Conservation (phyloP, 2,329 filamentous ascomycete genomes). For the Microascus cirrosus region DNA sequence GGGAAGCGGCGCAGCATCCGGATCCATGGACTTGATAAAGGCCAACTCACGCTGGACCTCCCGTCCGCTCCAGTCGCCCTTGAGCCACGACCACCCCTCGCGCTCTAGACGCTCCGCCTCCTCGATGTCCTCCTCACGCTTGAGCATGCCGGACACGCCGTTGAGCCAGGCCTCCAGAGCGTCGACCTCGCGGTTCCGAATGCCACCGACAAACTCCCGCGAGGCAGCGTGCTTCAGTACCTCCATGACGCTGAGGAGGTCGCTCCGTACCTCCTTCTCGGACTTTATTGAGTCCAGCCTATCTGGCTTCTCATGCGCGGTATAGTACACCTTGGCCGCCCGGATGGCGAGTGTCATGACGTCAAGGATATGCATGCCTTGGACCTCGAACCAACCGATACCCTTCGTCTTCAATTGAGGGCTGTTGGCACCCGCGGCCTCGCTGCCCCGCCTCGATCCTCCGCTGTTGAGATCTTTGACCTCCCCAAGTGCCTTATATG, state of each 20-base stretch:
- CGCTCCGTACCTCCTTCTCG: constrained; percentile 73
- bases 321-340: constrained; percentile 94
- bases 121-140: constrained; percentile 67
- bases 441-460: constrained; percentile 2
- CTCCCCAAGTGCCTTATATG: constrained; percentile 55
- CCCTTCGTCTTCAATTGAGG: constrained; percentile 29
- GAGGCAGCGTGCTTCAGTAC: constrained; percentile 85
- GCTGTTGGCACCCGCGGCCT: constrained; percentile 15
- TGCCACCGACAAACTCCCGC: constrained; percentile 73
- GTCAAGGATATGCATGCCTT: constrained; percentile 86
- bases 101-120: constrained; percentile 59
- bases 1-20: constrained; percentile 49
- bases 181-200: constrained; percentile 66
- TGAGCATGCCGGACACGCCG: constrained; percentile 65
- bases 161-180: constrained; percentile 70
- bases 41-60: constrained; percentile 70
- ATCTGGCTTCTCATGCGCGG: constrained; percentile 77
- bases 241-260: constrained; percentile 79
- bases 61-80: constrained; percentile 61
- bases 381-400: constrained; percentile 71
- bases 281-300: constrained; percentile 78
- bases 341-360: constrained; percentile 91
- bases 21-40: constrained; percentile 69
- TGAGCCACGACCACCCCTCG: constrained; percentile 70
- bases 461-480: constrained; percentile 25